A percentile compares a stretch with the other conserved stretches of the same genome.
phyloP scores from a whole-genome alignment of 106 monocot species.

The Acorus calamus region DNA sequence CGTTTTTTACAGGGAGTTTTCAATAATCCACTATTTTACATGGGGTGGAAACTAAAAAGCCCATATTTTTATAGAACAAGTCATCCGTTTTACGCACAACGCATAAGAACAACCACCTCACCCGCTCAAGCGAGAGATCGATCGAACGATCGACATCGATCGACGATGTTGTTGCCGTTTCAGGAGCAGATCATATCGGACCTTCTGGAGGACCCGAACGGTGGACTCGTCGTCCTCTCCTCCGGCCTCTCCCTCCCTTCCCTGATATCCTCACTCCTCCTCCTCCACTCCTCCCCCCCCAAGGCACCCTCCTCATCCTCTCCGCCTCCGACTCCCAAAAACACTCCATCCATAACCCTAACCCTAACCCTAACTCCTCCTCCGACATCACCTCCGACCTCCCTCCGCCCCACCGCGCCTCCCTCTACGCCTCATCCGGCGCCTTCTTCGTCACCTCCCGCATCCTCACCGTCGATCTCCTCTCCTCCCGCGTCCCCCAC shows the following conservation, averaged over 20 bases:
- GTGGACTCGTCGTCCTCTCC: constrained; percentile 74
- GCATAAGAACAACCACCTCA: too few species aligned
- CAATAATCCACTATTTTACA: too few species aligned
- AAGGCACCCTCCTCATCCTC: constrained; percentile 59
- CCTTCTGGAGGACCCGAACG: constrained; percentile 59
- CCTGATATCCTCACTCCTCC: constrained; percentile 58
- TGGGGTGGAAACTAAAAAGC: too few species aligned
- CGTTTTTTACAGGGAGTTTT: too few species aligned
- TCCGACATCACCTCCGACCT: constrained; percentile 55
- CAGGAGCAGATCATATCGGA: constrained; percentile 74
- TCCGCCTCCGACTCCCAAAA: constrained; percentile 61
- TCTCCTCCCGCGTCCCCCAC: constrained; percentile 18
- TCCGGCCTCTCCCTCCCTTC: constrained; percentile 66
- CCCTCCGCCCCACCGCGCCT: constrained; percentile 44
- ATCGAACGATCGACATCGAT: neutral
- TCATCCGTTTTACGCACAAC: too few species aligned
- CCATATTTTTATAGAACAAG: too few species aligned
- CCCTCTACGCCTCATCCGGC: constrained; percentile 45
- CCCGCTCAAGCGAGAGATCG: too few species aligned
- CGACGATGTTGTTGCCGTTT: constrained; percentile 45
- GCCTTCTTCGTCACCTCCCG: constrained; percentile 50
- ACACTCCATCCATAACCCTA: constrained; percentile 21
- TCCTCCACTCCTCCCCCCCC: constrained; percentile 34
- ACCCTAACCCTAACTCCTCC: constrained; percentile 6
- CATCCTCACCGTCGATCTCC: constrained; percentile 30